Conservation (phyloP, 2,329 filamentous ascomycete species). For the Fusarium pseudocircinatum region DNA sequence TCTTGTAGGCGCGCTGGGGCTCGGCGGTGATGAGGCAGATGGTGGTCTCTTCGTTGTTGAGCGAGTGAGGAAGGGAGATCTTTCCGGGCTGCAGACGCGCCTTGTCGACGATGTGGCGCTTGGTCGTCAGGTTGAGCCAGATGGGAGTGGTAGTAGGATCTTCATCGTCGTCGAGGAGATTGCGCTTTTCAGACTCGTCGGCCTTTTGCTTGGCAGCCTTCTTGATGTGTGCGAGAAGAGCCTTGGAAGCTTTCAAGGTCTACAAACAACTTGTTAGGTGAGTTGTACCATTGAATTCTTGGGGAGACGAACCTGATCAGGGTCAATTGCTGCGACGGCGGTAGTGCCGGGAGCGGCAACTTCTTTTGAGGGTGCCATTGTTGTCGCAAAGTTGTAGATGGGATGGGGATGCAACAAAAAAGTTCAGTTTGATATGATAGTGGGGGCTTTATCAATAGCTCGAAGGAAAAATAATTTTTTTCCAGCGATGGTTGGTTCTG, state of each 20-base stretch:
- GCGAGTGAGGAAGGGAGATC: conserved; percentile 79
- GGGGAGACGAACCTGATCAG: conserved; percentile 51
- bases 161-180: conserved; percentile 61
- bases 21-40: conserved; percentile 89
- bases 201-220: conserved; percentile 61
- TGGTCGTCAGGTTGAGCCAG: conserved; percentile 72
- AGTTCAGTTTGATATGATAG: conserved; percentile 46
- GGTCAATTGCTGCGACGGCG: conserved; percentile 50
- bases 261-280: conserved; percentile 42
- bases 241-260: conserved; percentile 71
- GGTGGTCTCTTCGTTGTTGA: conserved; percentile 72
- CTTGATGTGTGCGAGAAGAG: conserved; percentile 70
- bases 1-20: conserved; percentile 87
- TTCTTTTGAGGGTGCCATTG: conserved; percentile 56
- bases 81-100: conserved; percentile 84
- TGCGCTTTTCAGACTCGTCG: conserved; percentile 61
- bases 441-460: conserved; percentile 42
- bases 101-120: conserved; percentile 75
- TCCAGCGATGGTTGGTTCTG: conserved; percentile 42
- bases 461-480: conserved; percentile 46
- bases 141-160: conserved; percentile 61
- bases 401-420: conserved; percentile 30
- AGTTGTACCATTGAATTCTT: not conserved
- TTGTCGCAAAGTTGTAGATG: conserved; percentile 39
- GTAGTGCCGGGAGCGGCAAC: conserved; percentile 47